phyloP scores from a whole-genome alignment of 257 asterid genomes.

The Marsdenia floribunda region DNA sequence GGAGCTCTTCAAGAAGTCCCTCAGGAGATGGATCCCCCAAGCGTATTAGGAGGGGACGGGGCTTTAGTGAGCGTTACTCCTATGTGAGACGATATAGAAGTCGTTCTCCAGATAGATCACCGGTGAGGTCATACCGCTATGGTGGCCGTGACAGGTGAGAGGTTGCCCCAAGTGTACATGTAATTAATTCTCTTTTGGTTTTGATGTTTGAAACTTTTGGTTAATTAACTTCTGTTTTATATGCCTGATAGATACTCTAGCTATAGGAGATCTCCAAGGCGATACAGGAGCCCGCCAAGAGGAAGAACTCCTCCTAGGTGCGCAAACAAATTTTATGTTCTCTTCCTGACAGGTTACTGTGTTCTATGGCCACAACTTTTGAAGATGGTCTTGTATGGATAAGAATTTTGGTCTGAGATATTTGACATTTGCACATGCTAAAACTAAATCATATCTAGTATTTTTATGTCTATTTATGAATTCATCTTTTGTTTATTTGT shows the following conservation, averaged over 20 bases:
- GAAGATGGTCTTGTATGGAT: neutral
- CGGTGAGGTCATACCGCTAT: slow-evolving; percentile 73
- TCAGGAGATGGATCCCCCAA: slow-evolving; percentile 82
- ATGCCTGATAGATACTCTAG: slow-evolving; percentile 50
- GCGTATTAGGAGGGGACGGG: slow-evolving; percentile 93
- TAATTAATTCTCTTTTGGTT: neutral
- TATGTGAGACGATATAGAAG: slow-evolving; percentile 79
- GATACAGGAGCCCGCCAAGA: slow-evolving; percentile 89
- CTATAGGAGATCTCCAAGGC: slow-evolving; percentile 92
- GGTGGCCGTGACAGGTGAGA: slow-evolving; percentile 82
- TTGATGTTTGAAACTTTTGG: neutral
- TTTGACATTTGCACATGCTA: neutral
- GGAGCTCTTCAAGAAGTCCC: slow-evolving; percentile 89
- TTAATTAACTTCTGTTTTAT: neutral
- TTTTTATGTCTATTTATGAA: neutral
- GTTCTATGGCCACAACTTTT: neutral
- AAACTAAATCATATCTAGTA: neutral
- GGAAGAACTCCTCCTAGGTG: slow-evolving; percentile 97
- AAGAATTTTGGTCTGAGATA: neutral
- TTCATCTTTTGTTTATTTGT: neutral
- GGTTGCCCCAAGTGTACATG: neutral
- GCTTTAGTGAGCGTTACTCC: slow-evolving; percentile 89
- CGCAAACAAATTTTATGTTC: neutral
- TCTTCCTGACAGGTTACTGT: neutral
- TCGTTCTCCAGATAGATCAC: slow-evolving; percentile 85